Evolutionary conservation across 345 rosid species (phyloP).

Genomic region (Erucastrum elatum): DNA sequence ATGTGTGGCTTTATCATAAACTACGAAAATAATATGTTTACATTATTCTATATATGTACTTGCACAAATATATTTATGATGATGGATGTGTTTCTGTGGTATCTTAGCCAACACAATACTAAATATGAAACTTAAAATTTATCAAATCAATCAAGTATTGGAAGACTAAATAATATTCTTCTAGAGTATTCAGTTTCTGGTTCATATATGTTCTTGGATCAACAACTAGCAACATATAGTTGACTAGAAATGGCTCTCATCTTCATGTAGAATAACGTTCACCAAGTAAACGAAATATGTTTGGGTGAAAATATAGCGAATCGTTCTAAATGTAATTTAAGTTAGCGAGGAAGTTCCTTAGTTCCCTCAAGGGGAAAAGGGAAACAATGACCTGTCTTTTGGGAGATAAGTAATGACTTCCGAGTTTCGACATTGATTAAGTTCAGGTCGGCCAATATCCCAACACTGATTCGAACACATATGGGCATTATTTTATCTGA

Average conservation of each 20-base stretch:
- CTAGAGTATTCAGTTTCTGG: neutral
- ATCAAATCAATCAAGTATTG: constrained; percentile 1
- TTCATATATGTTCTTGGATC: neutral
- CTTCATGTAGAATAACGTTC: neutral
- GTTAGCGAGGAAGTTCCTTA: no score
- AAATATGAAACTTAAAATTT: neutral
- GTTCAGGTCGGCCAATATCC: constrained; percentile 66
- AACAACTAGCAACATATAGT: neutral
- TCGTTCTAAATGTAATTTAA: neutral
- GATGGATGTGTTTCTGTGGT: constrained; percentile 16
- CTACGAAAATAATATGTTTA: no score
- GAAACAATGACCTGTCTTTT: constrained; percentile 14
- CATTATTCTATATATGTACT: no score
- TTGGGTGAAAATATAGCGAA: neutral
- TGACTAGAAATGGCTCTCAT: neutral
- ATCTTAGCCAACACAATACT: constrained; percentile 25
- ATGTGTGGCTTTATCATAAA: constrained; percentile 12
- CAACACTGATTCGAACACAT: constrained; percentile 55
- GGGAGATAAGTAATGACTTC: constrained; percentile 32
- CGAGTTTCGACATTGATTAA: constrained; percentile 44
- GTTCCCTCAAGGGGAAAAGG: neutral
- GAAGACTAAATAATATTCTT: neutral
- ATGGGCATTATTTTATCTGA: neutral
- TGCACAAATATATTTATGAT: neutral
- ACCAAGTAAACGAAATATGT: neutral